Conservation (phyloP, 352 stramenopile species). For the Pseudoperonospora humuli region DNA sequence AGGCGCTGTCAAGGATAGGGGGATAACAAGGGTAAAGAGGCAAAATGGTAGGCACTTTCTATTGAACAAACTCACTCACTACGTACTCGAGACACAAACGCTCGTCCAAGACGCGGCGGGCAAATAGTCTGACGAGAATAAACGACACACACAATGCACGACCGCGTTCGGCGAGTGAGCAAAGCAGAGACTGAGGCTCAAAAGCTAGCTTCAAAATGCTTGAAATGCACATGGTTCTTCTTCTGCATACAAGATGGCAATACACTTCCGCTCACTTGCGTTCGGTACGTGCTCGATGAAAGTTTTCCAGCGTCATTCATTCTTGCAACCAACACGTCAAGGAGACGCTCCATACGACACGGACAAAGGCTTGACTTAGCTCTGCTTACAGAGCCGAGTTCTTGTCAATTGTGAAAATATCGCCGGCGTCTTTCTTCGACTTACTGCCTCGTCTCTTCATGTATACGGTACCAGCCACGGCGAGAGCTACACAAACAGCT, state of each 20-base stretch:
- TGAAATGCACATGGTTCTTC: slow-evolving; percentile 26
- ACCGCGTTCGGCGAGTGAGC: slow-evolving; percentile 20
- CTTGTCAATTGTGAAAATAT: slow-evolving; percentile 77
- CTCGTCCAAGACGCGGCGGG: slow-evolving; percentile 16
- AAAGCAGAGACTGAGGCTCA: slow-evolving; percentile 16
- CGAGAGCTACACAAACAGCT: slow-evolving; percentile 39
- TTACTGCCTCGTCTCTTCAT: slow-evolving; percentile 57
- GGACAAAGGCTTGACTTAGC: slow-evolving; percentile 11
- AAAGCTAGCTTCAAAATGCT: slow-evolving; percentile 28
- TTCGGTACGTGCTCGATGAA: slow-evolving; percentile 20
- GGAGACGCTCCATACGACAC: slow-evolving; percentile 19
- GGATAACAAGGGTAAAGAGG: slow-evolving; percentile 10
- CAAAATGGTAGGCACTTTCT: slow-evolving; percentile 24
- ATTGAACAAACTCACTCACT: slow-evolving; percentile 32
- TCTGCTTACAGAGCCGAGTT: slow-evolving; percentile 57
- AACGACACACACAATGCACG: slow-evolving; percentile 21
- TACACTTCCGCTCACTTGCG: slow-evolving; percentile 27
- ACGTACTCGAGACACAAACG: slow-evolving; percentile 22
- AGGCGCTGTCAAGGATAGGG: too few relatives aligned
- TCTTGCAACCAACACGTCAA: slow-evolving; percentile 26
- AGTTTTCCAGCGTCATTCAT: slow-evolving; percentile 26
- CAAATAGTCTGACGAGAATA: slow-evolving; percentile 17
- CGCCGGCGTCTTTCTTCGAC: slow-evolving; percentile 29
- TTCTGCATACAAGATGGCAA: slow-evolving; percentile 27
- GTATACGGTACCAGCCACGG: slow-evolving; percentile 41